Conservation (phyloP, 2,329 filamentous ascomycete genomes). For the Sporothrix luriei region DNA sequence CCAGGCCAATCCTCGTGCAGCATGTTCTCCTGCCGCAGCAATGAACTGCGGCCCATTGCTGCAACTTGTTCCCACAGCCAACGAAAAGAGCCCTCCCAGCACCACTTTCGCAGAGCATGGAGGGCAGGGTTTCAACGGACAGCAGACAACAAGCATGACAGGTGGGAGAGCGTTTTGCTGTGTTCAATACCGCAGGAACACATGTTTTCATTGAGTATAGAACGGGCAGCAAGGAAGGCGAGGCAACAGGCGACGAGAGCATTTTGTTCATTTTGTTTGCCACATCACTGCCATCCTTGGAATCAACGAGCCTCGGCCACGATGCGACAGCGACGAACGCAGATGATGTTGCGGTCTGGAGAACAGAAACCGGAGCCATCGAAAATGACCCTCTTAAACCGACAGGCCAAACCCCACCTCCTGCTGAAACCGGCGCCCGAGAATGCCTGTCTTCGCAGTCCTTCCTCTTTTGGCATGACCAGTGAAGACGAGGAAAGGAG, state of each 20-base stretch:
- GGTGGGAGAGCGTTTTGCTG: background rate
- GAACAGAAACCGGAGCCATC: background rate
- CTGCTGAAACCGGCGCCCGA: slow-evolving; percentile 1
- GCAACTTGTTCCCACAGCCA: slow-evolving; percentile 16
- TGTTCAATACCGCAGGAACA: background rate
- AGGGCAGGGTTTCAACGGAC: background rate
- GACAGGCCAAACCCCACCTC: slow-evolving; percentile 4
- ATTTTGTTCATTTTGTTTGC: background rate
- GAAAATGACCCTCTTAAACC: background rate
- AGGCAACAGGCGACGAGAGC: background rate
- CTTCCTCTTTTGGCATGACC: slow-evolving; percentile 18
- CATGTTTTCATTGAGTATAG: background rate
- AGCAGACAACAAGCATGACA: background rate
- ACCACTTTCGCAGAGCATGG: background rate
- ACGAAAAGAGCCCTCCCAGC: slow-evolving; percentile 10
- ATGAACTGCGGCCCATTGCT: slow-evolving; percentile 7
- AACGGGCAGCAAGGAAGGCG: background rate
- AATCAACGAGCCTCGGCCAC: background rate
- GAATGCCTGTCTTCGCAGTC: background rate
- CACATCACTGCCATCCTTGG: background rate
- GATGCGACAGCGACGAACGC: background rate
- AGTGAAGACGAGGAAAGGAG: slow-evolving; percentile 5
- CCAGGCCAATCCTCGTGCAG: slow-evolving; percentile 21
- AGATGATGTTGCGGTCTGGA: background rate
- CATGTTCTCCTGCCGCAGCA: slow-evolving; percentile 6